These are phyloP conservation scores for Yamadazyma dushanensis DNA, from an alignment of 1,139 yeast species.

Conservation along the genomic window DNA sequence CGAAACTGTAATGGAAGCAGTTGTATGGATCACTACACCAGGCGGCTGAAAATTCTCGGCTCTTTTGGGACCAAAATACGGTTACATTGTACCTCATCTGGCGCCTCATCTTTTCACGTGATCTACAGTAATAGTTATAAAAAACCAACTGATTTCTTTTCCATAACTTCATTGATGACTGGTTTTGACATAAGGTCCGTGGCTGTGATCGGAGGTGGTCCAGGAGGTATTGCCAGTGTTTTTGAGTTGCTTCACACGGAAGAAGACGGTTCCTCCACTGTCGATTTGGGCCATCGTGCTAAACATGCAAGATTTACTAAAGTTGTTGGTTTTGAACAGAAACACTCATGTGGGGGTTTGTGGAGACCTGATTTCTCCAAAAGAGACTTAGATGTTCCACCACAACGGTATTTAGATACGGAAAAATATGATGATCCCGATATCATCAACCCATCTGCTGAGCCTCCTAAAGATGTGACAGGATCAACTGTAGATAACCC, in stretches of 20 bases:
- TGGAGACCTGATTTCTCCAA: slow-evolving; percentile 29
- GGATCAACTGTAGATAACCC: slow-evolving; percentile 21
- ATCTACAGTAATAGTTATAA: too few species aligned
- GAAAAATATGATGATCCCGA: slow-evolving; percentile 28
- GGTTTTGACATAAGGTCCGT: slow-evolving; percentile 22
- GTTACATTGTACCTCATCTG: too few species aligned
- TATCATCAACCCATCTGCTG: slow-evolving; percentile 23
- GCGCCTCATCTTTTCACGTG: too few species aligned
- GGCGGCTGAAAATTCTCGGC: too few species aligned
- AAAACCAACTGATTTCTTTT: too few species aligned
- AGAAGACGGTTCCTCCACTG: slow-evolving; percentile 29
- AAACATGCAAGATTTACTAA: slow-evolving; percentile 23
- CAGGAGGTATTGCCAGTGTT: slow-evolving; percentile 37
- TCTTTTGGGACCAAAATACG: too few species aligned
- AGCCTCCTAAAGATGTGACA: slow-evolving; percentile 19
- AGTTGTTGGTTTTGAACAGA: slow-evolving; percentile 36
- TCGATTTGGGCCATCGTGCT: slow-evolving; percentile 11
- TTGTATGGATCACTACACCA: too few species aligned
- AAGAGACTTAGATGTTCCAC: slow-evolving; percentile 30
- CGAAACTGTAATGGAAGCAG: too few species aligned
- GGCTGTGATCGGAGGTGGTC: slow-evolving; percentile 40
- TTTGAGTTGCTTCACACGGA: slow-evolving; percentile 37
- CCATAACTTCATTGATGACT: too few species aligned
- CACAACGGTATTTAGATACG: slow-evolving; percentile 28
- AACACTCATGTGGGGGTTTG: slow-evolving; percentile 33